Percentiles rank a stretch among this genome's conserved stretches.
These are phyloP conservation scores for Phytopythium oedochilum DNA, from an alignment of 352 stramenopile genomes.

Conservation along the genomic window DNA sequence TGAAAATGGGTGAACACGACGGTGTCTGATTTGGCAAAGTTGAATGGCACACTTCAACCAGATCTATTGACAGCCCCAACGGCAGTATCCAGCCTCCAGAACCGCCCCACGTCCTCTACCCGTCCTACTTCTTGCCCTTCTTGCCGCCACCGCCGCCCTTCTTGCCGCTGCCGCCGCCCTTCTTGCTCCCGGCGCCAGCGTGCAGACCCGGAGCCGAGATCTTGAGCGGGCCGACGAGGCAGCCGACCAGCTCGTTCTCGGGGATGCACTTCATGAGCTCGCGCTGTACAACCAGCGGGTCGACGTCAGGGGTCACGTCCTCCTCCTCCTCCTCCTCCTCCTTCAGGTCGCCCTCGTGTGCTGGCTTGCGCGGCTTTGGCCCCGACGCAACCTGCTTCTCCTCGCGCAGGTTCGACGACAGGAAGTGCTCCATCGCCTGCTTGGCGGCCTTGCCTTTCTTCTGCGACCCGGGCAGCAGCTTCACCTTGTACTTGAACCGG, in stretches of 20 bases:
- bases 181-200: constrained; percentile 29
- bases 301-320: constrained; percentile 38
- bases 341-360: background rate
- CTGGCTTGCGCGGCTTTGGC: constrained; percentile 6
- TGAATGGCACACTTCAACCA: background rate
- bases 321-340: constrained; percentile 21
- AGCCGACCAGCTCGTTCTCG: constrained; percentile 87
- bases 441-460: constrained; percentile 92
- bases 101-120: no score
- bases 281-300: constrained; percentile 68
- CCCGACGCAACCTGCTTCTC: constrained; percentile 42
- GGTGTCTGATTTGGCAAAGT: background rate
- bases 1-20: background rate
- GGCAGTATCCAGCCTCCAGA: no score
- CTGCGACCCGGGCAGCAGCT: constrained; percentile 82
- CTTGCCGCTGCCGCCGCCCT: constrained; percentile 27
- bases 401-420: constrained; percentile 61
- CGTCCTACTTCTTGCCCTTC: constrained; percentile 25
- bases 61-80: no score
- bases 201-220: constrained; percentile 73
- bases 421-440: constrained; percentile 83
- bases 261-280: constrained; percentile 87
- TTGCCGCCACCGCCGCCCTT: constrained; percentile 23
- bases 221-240: constrained; percentile 90
- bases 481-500: constrained; percentile 92